Base-by-base conservation (phyloP, 371 early-diverging fungal genomes). In the Lichtheimia corymbifera region DNA sequence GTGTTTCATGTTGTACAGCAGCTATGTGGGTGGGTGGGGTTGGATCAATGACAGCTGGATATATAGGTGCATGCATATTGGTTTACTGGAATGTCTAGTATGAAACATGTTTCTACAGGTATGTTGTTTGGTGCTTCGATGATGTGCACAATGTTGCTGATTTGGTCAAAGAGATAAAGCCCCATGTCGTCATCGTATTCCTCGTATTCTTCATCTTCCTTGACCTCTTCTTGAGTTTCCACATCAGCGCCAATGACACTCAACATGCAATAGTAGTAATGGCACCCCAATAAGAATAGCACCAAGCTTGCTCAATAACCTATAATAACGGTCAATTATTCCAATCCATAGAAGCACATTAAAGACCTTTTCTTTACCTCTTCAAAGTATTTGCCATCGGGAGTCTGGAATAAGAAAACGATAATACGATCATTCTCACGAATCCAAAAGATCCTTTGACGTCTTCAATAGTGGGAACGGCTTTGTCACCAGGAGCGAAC, bases 271-370 rank as follows among this genome's bases (percentile, higher is more conserved):
- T 80, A 74, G 88, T 83, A 65, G 91, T 84, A 65, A 79, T 90
- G 72, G 89, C 95, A 83, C 92, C 94, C 89, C 91, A 69, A 92
- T 68, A 70, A 97, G 95, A 70, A 96, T 90, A 72, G 95, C 89
- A 61, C 96, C 89, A 66, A 97, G 88, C 92, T 97, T 97, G 77
- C 67, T 89, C 92, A 72, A 97, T 91, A 76, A 92, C 82, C 89
- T 88, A 61, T 17, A 41, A 42, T 13, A 27, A 28, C 7, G 4
- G 4, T 28, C 7, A 28, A 35, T 9, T 9, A 35, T 9, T 35
- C 5, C 11, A 17, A 18, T 7, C n/a, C 47, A 47, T n/a, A n/a
- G 22, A 12, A 47, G 9, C 18, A 22, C 9, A 22, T 1, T n/a
- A 22, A 7, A 18, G 17, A 0, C 17, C n/a, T 17, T 18, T 22